Base-by-base conservation (phyloP, 176 grass and related monocot genomes). In the Eragrostis nindensis region DNA sequence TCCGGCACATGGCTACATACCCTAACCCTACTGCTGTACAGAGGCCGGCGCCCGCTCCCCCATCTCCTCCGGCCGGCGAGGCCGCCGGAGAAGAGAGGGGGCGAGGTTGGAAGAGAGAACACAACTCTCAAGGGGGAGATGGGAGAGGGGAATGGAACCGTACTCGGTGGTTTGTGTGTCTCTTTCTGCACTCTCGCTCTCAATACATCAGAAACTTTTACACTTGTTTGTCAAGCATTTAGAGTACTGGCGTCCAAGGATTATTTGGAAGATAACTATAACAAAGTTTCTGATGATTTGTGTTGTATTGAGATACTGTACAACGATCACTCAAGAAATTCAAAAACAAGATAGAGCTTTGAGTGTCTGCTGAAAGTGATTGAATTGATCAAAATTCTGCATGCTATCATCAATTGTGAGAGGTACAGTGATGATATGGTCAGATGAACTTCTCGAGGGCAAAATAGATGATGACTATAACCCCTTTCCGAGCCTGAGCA, bases 301-400 rank as follows among this genome's bases (percentile, higher is more conserved):
- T n/a, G n/a, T n/a, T n/a, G n/a, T n/a, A n/a, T n/a, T n/a, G n/a
- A 26, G 8, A 87, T 54, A 64, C 26, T 91, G 5, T 76, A 61
- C 8, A 52, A 66, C 26, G 73, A 91, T 87, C 44, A 87, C 42
- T 84, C 89, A 70, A 80, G 62, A 66, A 68, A 44, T 84, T 67
- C 76, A n/a, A 60, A 76, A 83, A 71, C 76, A 71, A 29, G 68
- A 66, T 25, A 10, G 16, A 80, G 32, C 70, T 87, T 78, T 52
- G 42, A 84, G 49, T 63, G 71, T 24, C 87, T 91, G 62, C n/a
- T 70, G 27, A 22, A 71, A 59, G 80, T 87, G 39, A 74, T 84
- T 76, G 62, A 74, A 71, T 80, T 79, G 75, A 66, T 71, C 6
- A 1, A 76, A 66, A 48, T 46, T 56, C 82, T 90, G 19, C 48